These are phyloP conservation scores for Monilinia vaccinii-corymbosi DNA, from an alignment of 2,329 filamentous ascomycete genomes.

Conservation along the genomic window DNA sequence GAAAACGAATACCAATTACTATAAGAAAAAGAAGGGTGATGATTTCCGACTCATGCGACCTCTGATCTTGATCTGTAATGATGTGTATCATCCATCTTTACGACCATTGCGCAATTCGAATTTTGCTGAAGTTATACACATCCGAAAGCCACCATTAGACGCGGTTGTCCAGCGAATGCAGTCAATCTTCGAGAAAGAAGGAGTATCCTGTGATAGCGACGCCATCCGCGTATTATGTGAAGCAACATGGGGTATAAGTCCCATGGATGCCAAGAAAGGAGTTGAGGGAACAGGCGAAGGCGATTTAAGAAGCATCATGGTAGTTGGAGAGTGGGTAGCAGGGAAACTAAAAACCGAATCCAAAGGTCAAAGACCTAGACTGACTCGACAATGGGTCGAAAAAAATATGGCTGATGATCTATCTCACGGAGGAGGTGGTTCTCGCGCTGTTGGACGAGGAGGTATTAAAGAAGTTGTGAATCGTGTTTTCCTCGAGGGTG, in stretches of 20 bases:
- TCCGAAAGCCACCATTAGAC: constrained; percentile 80
- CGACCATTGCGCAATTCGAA: constrained; percentile 76
- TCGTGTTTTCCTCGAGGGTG: constrained; percentile 71
- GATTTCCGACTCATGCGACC: constrained; percentile 81
- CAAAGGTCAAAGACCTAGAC: constrained; percentile 33
- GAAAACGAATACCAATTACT: constrained; percentile 28
- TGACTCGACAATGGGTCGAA: constrained; percentile 73
- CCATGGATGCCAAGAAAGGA: constrained; percentile 59
- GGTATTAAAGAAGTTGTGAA: constrained; percentile 65
- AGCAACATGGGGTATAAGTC: constrained; percentile 70
- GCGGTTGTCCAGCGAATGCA: constrained; percentile 77
- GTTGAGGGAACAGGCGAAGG: constrained; percentile 60
- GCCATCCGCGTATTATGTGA: constrained; percentile 80
- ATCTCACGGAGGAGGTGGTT: constrained; percentile 60
- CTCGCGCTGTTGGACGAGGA: constrained; percentile 62
- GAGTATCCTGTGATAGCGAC: constrained; percentile 79
- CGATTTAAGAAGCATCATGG: constrained; percentile 75
- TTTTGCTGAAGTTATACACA: constrained; percentile 82
- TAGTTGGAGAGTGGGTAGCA: constrained; percentile 80
- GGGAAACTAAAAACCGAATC: constrained; percentile 51
- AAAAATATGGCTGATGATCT: constrained; percentile 59
- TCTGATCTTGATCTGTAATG: constrained; percentile 91
- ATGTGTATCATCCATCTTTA: constrained; percentile 86
- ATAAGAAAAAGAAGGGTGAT: constrained; percentile 61
- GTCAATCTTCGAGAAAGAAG: constrained; percentile 78